Conservation (phyloP, 2,329 filamentous ascomycete genomes). For the Ophiobolus disseminans region DNA sequence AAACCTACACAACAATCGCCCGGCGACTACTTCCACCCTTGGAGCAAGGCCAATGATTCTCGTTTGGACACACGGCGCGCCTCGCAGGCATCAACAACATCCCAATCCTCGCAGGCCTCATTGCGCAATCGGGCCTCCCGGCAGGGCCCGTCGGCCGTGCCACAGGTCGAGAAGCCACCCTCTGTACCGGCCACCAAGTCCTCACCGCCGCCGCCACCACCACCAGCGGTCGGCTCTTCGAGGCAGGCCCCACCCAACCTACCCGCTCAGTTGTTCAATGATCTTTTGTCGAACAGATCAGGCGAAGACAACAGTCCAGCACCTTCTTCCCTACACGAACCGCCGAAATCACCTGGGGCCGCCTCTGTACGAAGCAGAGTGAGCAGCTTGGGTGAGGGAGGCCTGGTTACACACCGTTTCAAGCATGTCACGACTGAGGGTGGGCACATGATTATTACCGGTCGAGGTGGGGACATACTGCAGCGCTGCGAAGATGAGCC, state of each 20-base stretch:
- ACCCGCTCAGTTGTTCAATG: constrained; percentile 47
- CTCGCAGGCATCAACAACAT: constrained; percentile 40
- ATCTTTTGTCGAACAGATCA: constrained; percentile 39
- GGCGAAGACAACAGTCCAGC: constrained; percentile 29
- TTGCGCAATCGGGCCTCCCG: constrained; percentile 18
- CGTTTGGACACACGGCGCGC: constrained; percentile 33
- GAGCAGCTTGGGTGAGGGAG: constrained; percentile 52
- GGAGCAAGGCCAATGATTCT: constrained; percentile 31
- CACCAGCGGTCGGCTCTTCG: constrained; percentile 13
- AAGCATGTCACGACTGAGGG: constrained; percentile 77
- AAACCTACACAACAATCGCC: constrained; percentile 25
- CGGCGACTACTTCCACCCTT: constrained; percentile 49
- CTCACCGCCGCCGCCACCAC: too few species aligned
- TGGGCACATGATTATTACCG: constrained; percentile 83
- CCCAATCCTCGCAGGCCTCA: constrained; percentile 35
- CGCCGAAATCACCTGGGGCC: constrained; percentile 31
- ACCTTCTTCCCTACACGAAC: constrained; percentile 28
- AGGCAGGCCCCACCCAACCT: constrained; percentile 21
- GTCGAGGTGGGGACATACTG: constrained; percentile 72
- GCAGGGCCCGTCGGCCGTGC: constrained; percentile 7
- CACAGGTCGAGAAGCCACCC: constrained; percentile 11
- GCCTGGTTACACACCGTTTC: constrained; percentile 74
- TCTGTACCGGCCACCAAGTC: constrained; percentile 3
- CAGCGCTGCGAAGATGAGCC: constrained; percentile 90
- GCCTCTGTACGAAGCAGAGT: constrained; percentile 44